Evolutionary conservation across 352 stramenopile species (phyloP).

Genomic region (Globisporangium abappressorium): DNA sequence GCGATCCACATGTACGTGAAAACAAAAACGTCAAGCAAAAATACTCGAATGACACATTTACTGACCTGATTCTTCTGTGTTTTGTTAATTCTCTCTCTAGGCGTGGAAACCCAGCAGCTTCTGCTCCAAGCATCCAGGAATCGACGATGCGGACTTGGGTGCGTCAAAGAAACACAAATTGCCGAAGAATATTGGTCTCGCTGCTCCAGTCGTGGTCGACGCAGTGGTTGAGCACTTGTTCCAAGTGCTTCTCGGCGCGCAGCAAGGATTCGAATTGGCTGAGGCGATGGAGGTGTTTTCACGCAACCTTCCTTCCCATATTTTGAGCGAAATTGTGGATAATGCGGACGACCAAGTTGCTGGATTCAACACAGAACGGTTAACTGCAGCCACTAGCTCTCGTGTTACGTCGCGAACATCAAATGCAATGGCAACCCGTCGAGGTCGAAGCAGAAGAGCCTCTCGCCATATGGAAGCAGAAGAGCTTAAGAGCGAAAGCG

Average conservation of each 20-base stretch:
- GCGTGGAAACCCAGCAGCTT: slow-evolving; percentile 79
- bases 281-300: slow-evolving; percentile 73
- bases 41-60: neutral
- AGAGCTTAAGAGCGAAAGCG: slow-evolving; percentile 22
- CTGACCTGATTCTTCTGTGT: neutral
- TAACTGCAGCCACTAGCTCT: neutral
- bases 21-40: neutral
- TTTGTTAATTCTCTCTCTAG: slow-evolving; percentile 24
- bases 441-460: slow-evolving; percentile 9
- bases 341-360: slow-evolving; percentile 10
- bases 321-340: slow-evolving; percentile 39
- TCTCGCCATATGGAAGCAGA: slow-evolving; percentile 18
- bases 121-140: slow-evolving; percentile 73
- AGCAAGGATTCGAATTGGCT: slow-evolving; percentile 72
- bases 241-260: slow-evolving; percentile 54
- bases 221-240: slow-evolving; percentile 75
- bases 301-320: slow-evolving; percentile 41
- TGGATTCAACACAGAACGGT: neutral
- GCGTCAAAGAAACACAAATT: slow-evolving; percentile 53
- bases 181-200: slow-evolving; percentile 51
- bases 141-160: slow-evolving; percentile 28
- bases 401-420: slow-evolving; percentile 9
- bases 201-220: slow-evolving; percentile 66
- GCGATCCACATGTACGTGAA: slow-evolving; percentile 64
- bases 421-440: slow-evolving; percentile 17